These are phyloP conservation scores for Acacia crassicarpa DNA, from an alignment of 306 rosid species.

Conservation along the genomic window DNA sequence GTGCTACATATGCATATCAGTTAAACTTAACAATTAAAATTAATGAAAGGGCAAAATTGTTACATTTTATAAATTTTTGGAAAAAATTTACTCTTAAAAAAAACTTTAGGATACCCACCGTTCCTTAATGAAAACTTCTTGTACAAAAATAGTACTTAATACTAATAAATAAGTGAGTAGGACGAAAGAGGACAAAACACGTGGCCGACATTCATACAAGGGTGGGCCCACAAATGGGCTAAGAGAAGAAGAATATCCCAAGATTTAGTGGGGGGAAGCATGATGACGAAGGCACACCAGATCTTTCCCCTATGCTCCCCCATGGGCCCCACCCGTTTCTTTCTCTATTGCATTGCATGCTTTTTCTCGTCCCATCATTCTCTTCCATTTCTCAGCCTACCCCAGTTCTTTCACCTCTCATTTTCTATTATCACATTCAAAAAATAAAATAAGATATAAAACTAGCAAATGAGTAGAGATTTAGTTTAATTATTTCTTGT, in stretches of 20 bases:
- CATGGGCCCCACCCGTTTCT: constrained; percentile 28
- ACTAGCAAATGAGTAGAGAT: too few relatives aligned
- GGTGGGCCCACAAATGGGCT: constrained; percentile 24
- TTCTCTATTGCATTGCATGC: constrained; percentile 43
- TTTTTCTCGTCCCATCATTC: constrained; percentile 43
- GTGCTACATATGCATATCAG: too few relatives aligned
- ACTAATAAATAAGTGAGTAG: background rate
- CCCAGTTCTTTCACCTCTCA: background rate
- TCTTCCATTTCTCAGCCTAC: constrained; percentile 37
- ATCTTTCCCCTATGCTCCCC: constrained; percentile 39
- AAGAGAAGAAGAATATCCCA: constrained; percentile 55
- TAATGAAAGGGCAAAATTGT: too few relatives aligned
- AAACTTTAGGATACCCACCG: too few relatives aligned
- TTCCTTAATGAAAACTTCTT: too few relatives aligned
- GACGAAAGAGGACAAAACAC: constrained; percentile 38
- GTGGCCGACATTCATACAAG: constrained; percentile 63
- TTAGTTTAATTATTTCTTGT: too few relatives aligned
- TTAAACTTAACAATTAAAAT: too few relatives aligned
- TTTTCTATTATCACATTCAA: too few relatives aligned
- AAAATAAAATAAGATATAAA: too few relatives aligned
- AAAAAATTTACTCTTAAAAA: too few relatives aligned
- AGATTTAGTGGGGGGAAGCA: constrained; percentile 71
- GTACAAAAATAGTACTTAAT: too few relatives aligned
- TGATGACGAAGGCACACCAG: constrained; percentile 53
- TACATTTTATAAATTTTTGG: too few relatives aligned